These are phyloP conservation scores for Aspergillus sp. DNA, from an alignment of 2,329 filamentous ascomycete genomes.

Conservation along the genomic window DNA sequence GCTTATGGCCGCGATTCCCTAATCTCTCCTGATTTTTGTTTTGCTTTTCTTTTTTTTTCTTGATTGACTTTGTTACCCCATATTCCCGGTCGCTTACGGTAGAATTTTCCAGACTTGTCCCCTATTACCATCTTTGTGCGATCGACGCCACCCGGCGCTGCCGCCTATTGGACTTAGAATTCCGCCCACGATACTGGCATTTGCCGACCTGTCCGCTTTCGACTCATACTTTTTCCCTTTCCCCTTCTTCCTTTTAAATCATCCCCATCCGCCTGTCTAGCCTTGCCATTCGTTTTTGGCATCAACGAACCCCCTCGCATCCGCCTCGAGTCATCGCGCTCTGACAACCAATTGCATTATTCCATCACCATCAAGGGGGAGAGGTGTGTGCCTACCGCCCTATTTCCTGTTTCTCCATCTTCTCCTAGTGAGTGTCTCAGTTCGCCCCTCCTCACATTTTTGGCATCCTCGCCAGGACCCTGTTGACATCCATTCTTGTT, in stretches of 20 bases:
- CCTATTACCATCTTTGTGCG: conserved; percentile 14
- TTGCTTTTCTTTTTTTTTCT: neutral
- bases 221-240: conserved; percentile 14
- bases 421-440: neutral
- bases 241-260: conserved; percentile 6
- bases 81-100: conserved; percentile 15
- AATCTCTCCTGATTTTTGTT: conserved; percentile 2
- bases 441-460: neutral
- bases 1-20: conserved; percentile 22
- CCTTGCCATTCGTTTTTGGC: conserved; percentile 7
- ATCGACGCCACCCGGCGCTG: conserved; percentile 10
- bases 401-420: neutral
- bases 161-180: conserved; percentile 17
- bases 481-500: neutral
- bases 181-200: conserved; percentile 22
- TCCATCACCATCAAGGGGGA: conserved; percentile 3
- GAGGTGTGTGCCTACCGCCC: neutral
- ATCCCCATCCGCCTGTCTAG: neutral
- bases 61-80: neutral
- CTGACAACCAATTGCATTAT: conserved; percentile 1
- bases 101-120: conserved; percentile 14
- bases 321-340: neutral
- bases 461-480: neutral
- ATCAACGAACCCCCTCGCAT: conserved; percentile 12
- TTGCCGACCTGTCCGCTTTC: conserved; percentile 19